Percentiles rank a stretch among this genome's conserved stretches.
phyloP scores from a whole-genome alignment of 2,329 filamentous ascomycete genomes.

The Alternaria conjuncta region DNA sequence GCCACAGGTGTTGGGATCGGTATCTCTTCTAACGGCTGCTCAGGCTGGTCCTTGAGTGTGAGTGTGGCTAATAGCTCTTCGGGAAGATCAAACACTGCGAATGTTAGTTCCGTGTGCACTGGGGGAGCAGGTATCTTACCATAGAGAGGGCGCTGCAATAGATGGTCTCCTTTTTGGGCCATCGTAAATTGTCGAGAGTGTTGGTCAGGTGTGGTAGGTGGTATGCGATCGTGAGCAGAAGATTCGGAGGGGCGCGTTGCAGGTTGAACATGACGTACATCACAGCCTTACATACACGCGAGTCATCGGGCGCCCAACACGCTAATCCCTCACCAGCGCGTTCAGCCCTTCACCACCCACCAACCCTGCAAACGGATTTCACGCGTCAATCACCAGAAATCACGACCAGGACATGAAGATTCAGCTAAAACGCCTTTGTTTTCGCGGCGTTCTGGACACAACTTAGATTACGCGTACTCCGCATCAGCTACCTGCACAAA shows the following conservation, averaged over 20 bases:
- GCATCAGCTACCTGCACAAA: conserved; percentile 4
- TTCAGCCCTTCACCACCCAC: neutral
- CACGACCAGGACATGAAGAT: neutral
- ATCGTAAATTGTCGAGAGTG: conserved; percentile 16
- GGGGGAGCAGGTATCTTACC: conserved; percentile 28
- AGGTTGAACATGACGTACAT: conserved; percentile 12
- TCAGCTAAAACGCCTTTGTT: neutral
- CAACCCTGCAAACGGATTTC: neutral
- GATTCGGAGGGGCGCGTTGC: conserved; percentile 12
- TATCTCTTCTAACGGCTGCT: conserved; percentile 25
- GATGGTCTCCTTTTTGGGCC: conserved; percentile 39
- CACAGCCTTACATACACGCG: neutral
- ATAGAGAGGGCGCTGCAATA: conserved; percentile 49
- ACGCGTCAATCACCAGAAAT: neutral
- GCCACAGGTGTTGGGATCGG: conserved; percentile 11
- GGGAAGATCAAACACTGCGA: conserved; percentile 80
- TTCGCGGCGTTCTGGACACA: neutral
- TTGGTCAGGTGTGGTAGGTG: neutral
- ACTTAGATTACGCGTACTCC: neutral
- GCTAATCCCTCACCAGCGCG: neutral
- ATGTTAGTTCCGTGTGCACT: conserved; percentile 15
- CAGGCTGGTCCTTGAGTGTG: conserved; percentile 57
- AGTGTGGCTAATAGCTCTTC: conserved; percentile 73
- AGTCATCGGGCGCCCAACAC: conserved; percentile 1
- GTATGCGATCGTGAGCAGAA: neutral